Conservation (phyloP, 305 asterid genomes). For the Fraxinus albicans region DNA sequence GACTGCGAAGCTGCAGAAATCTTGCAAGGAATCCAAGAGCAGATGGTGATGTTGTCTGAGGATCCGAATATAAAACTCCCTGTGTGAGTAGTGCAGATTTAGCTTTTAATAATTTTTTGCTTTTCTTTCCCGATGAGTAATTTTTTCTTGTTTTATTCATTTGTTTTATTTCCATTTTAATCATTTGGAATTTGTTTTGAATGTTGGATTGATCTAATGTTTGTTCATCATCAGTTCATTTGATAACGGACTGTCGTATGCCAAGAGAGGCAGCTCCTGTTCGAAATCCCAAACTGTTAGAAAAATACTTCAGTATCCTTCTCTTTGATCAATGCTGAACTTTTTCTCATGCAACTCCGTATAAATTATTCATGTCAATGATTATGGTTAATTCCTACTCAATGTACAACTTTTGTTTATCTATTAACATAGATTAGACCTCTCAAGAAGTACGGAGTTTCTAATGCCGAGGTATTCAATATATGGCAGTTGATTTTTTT, state of each 20-base stretch:
- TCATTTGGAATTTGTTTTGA: not conserved
- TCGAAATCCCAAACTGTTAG: constrained; percentile 54
- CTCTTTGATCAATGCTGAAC: constrained; percentile 1
- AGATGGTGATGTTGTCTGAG: constrained; percentile 72
- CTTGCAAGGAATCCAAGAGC: constrained; percentile 73
- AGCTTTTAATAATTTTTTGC: constrained; percentile 14
- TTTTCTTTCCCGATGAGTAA: not conserved
- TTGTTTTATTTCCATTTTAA: not conserved
- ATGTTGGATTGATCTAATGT: constrained; percentile 11
- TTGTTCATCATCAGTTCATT: constrained; percentile 54
- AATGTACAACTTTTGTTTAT: constrained; percentile 31
- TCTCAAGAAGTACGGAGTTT: constrained; percentile 63
- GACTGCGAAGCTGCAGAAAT: constrained; percentile 90
- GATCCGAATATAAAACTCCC: constrained; percentile 88
- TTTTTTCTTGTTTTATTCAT: not conserved
- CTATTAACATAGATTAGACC: constrained; percentile 62
- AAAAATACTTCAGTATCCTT: constrained; percentile 80
- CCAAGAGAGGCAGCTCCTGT: constrained; percentile 54
- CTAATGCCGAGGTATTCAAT: constrained; percentile 70
- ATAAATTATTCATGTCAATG: not conserved
- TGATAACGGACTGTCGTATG: constrained; percentile 72
- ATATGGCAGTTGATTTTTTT: not conserved
- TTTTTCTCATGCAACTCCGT: not conserved
- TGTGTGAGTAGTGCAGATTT: constrained; percentile 48
- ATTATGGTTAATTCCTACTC: not conserved